Percentiles rank a stretch among this genome's conserved stretches.
Conservation (phyloP, 2,329 filamentous ascomycete genomes). For the Colletotrichum theobromicola region DNA sequence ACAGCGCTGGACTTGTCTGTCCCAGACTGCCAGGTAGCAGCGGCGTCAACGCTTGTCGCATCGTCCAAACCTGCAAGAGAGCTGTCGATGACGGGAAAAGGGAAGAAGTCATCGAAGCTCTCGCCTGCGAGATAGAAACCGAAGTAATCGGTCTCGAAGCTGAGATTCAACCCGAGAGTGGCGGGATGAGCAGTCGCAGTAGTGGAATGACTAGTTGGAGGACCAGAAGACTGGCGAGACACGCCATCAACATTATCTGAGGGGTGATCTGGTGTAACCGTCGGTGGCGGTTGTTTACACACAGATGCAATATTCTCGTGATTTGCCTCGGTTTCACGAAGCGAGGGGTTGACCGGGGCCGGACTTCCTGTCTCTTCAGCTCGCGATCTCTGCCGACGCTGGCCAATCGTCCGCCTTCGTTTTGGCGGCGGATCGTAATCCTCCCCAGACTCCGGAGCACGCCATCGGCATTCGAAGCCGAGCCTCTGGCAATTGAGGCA, state of each 20-base stretch:
- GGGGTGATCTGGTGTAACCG: rapidly evolving
- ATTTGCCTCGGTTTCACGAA: neutral
- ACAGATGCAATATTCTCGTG: neutral
- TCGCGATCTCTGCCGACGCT: neutral
- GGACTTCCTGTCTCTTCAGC: neutral
- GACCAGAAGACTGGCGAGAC: neutral
- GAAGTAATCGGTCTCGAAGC: neutral
- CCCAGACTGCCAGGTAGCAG: neutral
- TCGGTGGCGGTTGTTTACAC: neutral
- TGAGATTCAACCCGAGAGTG: neutral
- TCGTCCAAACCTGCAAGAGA: rapidly evolving
- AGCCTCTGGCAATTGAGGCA: neutral
- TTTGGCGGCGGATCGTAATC: neutral
- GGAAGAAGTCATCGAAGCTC: neutral
- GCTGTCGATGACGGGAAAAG: neutral
- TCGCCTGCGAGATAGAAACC: neutral
- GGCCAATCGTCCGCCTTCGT: neutral
- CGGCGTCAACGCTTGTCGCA: rapidly evolving
- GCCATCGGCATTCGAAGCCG: neutral
- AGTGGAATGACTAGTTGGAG: rapidly evolving
- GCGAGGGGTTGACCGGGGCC: neutral
- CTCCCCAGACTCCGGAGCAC: neutral
- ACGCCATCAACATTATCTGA: rapidly evolving
- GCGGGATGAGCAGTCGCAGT: rapidly evolving
- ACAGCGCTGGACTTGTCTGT: rapidly evolving